These are phyloP conservation scores for Davidsoniella eucalypti DNA, from an alignment of 2,329 filamentous ascomycete genomes.

Conservation along the genomic window DNA sequence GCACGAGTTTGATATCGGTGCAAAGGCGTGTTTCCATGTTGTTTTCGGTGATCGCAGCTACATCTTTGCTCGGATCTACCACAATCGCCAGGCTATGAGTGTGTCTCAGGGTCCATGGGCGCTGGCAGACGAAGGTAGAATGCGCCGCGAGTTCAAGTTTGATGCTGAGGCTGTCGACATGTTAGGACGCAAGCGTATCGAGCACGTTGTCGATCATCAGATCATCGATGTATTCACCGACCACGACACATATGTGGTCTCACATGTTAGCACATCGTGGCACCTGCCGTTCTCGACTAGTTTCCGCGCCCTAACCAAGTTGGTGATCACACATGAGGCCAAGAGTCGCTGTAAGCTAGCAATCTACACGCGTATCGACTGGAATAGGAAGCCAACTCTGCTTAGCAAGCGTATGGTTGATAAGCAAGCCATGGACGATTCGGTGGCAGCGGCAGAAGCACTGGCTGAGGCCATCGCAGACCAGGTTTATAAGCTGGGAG, in stretches of 20 bases:
- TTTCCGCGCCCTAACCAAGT: slow-evolving; percentile 73
- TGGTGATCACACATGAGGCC: slow-evolving; percentile 82
- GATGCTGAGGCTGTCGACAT: slow-evolving; percentile 52
- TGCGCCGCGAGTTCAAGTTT: slow-evolving; percentile 69
- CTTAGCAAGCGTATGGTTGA: slow-evolving; percentile 46
- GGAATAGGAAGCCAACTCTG: slow-evolving; percentile 48
- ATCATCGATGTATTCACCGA: slow-evolving; percentile 70
- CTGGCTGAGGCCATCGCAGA: slow-evolving; percentile 61
- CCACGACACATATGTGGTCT: slow-evolving; percentile 51
- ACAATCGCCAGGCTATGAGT: slow-evolving; percentile 60
- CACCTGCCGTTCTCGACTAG: slow-evolving; percentile 66
- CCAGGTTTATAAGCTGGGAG: slow-evolving; percentile 58
- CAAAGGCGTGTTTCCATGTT: slow-evolving; percentile 90
- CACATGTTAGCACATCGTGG: slow-evolving; percentile 51
- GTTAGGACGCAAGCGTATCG: slow-evolving; percentile 43
- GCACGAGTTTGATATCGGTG: slow-evolving; percentile 73
- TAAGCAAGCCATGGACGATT: slow-evolving; percentile 58
- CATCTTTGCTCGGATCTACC: slow-evolving; percentile 80
- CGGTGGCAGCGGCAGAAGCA: slow-evolving; percentile 54
- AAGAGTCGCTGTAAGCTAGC: slow-evolving; percentile 88
- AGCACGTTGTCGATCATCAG: slow-evolving; percentile 63
- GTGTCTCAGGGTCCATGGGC: slow-evolving; percentile 81
- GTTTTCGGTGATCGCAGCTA: slow-evolving; percentile 93
- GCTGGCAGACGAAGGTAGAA: slow-evolving; percentile 37
- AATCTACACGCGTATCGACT: slow-evolving; percentile 75